phyloP scores from a whole-genome alignment of 768 basidiomycete genomes.

The Auricularia heimuer region DNA sequence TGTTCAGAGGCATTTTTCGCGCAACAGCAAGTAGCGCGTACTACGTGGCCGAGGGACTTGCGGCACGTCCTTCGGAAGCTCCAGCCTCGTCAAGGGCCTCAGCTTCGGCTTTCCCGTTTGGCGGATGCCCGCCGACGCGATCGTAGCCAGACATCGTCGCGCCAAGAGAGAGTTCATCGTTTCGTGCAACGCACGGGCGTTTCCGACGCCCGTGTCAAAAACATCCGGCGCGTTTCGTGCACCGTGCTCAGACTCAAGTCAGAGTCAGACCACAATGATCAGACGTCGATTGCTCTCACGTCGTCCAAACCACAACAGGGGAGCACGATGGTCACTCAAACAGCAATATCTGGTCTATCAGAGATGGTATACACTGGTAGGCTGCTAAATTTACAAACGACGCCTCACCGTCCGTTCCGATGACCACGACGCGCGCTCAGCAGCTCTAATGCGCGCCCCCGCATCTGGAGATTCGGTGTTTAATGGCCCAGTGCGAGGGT shows the following conservation, averaged over 20 bases:
- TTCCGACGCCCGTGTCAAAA: background rate
- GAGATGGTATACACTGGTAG: too few species aligned
- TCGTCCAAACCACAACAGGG: too few species aligned
- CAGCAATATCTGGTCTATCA: too few species aligned
- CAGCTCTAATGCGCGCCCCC: background rate
- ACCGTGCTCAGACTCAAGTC: too few species aligned
- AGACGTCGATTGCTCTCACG: too few species aligned
- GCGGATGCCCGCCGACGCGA: background rate
- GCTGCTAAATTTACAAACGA: too few species aligned
- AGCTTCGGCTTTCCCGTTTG: background rate
- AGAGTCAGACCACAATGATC: too few species aligned
- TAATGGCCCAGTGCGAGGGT: too few species aligned
- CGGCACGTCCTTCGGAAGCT: background rate
- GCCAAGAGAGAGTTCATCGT: background rate
- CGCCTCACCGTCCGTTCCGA: too few species aligned
- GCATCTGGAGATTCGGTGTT: background rate
- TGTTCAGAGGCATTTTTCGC: conserved; percentile 1
- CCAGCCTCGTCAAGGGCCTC: background rate
- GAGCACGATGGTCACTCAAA: too few species aligned
- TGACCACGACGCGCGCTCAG: too few species aligned
- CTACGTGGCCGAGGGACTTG: conserved; percentile 27
- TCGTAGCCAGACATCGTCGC: background rate
- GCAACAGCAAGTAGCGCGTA: conserved; percentile 11
- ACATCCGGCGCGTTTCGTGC: background rate
- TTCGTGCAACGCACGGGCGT: background rate